Conservation (phyloP, 495 filamentous ascomycete genomes). For the Aspergillus asperescens region DNA sequence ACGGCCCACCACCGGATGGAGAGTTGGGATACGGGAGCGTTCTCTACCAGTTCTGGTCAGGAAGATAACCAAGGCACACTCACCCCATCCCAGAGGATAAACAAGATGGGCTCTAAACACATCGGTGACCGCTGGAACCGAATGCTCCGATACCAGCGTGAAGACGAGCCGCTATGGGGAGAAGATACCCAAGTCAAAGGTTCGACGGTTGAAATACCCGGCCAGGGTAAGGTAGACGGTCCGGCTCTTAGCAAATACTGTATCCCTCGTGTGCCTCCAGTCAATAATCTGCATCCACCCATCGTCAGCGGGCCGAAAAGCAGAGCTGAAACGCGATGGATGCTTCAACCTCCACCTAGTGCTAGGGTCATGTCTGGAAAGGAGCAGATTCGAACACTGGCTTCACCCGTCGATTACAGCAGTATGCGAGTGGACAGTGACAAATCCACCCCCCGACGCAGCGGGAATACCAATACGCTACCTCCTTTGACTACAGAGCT, state of each 20-base stretch:
- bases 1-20: constrained; percentile 35
- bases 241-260: constrained; percentile 53
- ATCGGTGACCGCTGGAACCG: constrained; percentile 61
- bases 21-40: constrained; percentile 44
- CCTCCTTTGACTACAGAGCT: constrained; percentile 10
- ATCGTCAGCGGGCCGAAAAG: constrained; percentile 71
- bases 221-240: constrained; percentile 37
- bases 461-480: constrained; percentile 4
- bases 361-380: constrained; percentile 86
- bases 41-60: constrained; percentile 20
- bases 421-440: constrained; percentile 14
- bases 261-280: constrained; percentile 64
- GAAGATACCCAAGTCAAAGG: constrained; percentile 39
- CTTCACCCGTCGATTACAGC: constrained; percentile 19
- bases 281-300: constrained; percentile 83
- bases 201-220: constrained; percentile 51
- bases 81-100: constrained; percentile 26
- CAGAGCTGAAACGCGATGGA: constrained; percentile 71
- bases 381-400: constrained; percentile 43
- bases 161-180: constrained; percentile 82
- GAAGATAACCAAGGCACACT: constrained; percentile 23
- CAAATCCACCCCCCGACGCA: not conserved
- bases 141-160: constrained; percentile 65
- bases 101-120: constrained; percentile 29
- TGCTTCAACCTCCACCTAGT: constrained; percentile 81